Conservation (phyloP, 2,329 filamentous ascomycete genomes). For the Talaromyces islandicus region DNA sequence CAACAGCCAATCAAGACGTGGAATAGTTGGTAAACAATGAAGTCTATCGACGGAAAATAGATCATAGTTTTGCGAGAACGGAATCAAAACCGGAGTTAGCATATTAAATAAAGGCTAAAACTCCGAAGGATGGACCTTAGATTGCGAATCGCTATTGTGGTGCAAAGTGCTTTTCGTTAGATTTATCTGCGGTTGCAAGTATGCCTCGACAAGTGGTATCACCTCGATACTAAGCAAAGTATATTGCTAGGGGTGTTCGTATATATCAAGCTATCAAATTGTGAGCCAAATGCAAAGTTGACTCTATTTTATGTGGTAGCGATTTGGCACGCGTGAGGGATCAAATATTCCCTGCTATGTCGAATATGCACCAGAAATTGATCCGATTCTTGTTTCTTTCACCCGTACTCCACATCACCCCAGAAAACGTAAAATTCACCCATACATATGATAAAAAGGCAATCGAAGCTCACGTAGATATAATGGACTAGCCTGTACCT, state of each 20-base stretch:
- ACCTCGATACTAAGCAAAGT: too few species aligned
- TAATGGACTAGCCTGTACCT: background rate
- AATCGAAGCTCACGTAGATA: background rate
- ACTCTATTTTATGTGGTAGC: background rate
- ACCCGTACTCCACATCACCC: background rate
- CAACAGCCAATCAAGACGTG: background rate
- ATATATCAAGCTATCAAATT: background rate
- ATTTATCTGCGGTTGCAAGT: background rate
- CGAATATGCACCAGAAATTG: background rate
- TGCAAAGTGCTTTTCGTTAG: background rate
- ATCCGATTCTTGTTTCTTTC: background rate
- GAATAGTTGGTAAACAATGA: too few species aligned
- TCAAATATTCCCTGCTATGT: too few species aligned
- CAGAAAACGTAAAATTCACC: background rate
- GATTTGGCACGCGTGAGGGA: too few species aligned
- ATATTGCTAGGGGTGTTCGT: background rate
- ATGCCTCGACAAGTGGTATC: background rate
- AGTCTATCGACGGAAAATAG: background rate
- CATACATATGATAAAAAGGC: background rate
- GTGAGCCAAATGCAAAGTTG: background rate
- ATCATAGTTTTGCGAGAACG: background rate
- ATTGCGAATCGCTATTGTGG: background rate
- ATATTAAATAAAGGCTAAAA: background rate
- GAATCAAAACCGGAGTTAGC: background rate
- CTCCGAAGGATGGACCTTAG: background rate